A percentile compares a stretch with the other conserved stretches of the same genome.
phyloP scores from a whole-genome alignment of 148 eudicot species.

The Rhododendron simsii region DNA sequence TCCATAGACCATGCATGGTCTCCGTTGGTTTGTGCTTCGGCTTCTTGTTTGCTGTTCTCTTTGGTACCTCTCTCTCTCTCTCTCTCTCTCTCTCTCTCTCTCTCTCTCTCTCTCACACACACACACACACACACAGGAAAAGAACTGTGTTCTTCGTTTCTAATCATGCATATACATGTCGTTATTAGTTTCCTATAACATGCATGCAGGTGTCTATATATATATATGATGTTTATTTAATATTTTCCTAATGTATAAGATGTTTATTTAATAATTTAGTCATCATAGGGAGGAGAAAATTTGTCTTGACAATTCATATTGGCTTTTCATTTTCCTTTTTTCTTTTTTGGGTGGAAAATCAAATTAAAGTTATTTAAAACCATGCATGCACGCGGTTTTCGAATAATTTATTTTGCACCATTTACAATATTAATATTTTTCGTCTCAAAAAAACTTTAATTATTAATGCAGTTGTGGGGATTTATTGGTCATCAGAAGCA shows the following conservation, averaged over 20 bases:
- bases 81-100: neutral
- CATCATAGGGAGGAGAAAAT: neutral
- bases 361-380: neutral
- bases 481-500: slow-evolving; percentile 8
- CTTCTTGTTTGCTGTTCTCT: slow-evolving; percentile 13
- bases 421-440: neutral
- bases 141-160: neutral
- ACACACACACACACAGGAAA: neutral
- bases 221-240: no score
- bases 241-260: no score
- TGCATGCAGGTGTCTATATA: no score
- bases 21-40: neutral
- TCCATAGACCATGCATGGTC: neutral
- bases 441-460: neutral
- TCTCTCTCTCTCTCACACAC: neutral
- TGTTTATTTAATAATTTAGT: no score
- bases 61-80: neutral
- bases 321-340: neutral
- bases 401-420: neutral
- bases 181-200: no score
- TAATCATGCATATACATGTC: neutral
- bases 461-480: slow-evolving; percentile 7
- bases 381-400: neutral
- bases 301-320: neutral
- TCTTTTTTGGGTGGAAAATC: neutral